Conservation (phyloP, 768 basidiomycete genomes). For the Leccinum subgranulosum region DNA sequence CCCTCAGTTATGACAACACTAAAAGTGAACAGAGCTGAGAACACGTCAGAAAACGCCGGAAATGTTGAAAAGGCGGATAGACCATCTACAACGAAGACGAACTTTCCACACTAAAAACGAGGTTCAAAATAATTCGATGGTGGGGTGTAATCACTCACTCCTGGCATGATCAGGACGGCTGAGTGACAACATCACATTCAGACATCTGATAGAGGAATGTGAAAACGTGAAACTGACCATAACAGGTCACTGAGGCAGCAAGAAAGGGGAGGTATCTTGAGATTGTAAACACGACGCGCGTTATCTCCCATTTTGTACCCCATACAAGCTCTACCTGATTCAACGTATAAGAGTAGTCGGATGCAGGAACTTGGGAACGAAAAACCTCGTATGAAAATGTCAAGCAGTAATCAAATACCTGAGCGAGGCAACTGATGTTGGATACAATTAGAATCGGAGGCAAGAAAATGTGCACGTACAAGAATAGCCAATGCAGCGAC, state of each 20-base stretch:
- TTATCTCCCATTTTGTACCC: slow-evolving; percentile 19
- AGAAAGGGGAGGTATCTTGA: slow-evolving; percentile 28
- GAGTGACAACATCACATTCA: neutral
- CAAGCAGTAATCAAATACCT: slow-evolving; percentile 24
- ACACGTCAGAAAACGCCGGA: neutral
- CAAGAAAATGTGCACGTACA: slow-evolving; percentile 2
- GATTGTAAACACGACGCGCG: slow-evolving; percentile 24
- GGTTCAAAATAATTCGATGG: neutral
- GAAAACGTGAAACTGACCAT: slow-evolving; percentile 8
- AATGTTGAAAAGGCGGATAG: neutral
- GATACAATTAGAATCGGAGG: neutral
- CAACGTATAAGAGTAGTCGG: neutral
- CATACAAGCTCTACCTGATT: slow-evolving; percentile 22
- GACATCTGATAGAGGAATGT: neutral
- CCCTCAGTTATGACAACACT: slow-evolving; percentile 15
- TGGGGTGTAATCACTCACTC: slow-evolving; percentile 4
- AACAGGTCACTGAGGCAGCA: slow-evolving; percentile 15
- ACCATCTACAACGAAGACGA: slow-evolving; percentile 19
- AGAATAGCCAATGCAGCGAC: slow-evolving; percentile 20
- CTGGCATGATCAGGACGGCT: slow-evolving; percentile 7
- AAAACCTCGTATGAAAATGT: slow-evolving; percentile 22
- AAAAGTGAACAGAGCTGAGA: slow-evolving; percentile 11
- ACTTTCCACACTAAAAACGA: slow-evolving; percentile 17
- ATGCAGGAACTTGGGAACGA: neutral
- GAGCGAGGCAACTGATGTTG: neutral